These are phyloP conservation scores for Adansonia rubrostipa DNA, from an alignment of 441 rosid genomes.

Conservation along the genomic window DNA sequence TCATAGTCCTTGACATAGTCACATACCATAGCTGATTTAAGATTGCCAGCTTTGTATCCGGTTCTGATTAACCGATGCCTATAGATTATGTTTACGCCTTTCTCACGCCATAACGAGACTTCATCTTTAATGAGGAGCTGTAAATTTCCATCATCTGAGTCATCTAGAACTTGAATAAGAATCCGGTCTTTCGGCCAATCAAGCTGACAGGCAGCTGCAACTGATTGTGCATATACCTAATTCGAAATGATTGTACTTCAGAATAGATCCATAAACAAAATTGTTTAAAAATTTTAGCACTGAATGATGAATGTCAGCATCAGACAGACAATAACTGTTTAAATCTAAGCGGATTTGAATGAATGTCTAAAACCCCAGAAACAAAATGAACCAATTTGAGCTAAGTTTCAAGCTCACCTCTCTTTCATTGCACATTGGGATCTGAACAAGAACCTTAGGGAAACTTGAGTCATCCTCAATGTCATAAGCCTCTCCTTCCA, in stretches of 20 bases:
- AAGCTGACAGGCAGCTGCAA: constrained; percentile 7
- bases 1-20: constrained; percentile 3
- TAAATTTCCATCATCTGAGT: background rate
- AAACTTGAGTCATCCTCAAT: background rate
- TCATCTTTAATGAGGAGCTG: background rate
- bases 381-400: background rate
- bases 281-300: background rate
- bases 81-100: constrained; percentile 1
- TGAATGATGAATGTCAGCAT: too few species aligned
- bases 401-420: background rate
- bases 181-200: constrained; percentile 11
- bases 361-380: background rate
- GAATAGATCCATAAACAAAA: background rate
- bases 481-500: background rate
- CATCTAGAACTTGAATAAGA: background rate
- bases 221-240: background rate
- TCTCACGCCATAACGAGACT: constrained; percentile 1
- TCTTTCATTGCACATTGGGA: constrained; percentile 15
- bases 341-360: too few species aligned
- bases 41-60: constrained; percentile 8
- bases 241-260: too few species aligned
- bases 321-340: too few species aligned
- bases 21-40: constrained; percentile 1
- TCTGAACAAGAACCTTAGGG: constrained; percentile 9
- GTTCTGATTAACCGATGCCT: constrained; percentile 1